These are phyloP conservation scores for Exophiala mesophila DNA, from an alignment of 2,329 filamentous ascomycete species.

Conservation along the genomic window DNA sequence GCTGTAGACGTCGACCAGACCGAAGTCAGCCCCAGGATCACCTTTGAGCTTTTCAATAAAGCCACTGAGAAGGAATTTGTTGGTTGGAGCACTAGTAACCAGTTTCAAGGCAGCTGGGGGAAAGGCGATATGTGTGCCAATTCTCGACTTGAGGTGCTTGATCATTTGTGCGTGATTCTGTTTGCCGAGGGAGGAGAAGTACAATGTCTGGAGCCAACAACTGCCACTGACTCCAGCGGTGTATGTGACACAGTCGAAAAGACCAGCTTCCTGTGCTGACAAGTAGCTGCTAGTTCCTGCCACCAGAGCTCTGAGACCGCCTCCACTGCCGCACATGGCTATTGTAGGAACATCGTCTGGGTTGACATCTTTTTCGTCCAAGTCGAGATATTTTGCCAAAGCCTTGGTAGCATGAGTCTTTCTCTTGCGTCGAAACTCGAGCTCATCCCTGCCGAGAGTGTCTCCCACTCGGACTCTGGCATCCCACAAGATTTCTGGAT, in stretches of 20 bases:
- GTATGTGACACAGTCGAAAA: constrained; percentile 93
- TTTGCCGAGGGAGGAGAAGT: constrained; percentile 71
- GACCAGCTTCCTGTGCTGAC: constrained; percentile 75
- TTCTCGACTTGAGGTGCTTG: constrained; percentile 77
- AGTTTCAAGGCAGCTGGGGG: constrained; percentile 77
- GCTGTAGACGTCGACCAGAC: constrained; percentile 90
- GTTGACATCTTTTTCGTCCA: constrained; percentile 76
- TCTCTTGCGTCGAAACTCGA: constrained; percentile 65
- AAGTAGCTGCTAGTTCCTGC: constrained; percentile 84
- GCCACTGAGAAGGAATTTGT: constrained; percentile 82
- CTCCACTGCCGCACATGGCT: constrained; percentile 90
- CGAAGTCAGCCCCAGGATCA: constrained; percentile 72
- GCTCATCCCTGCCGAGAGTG: constrained; percentile 78
- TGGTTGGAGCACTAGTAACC: constrained; percentile 83
- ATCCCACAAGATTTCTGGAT: constrained; percentile 81
- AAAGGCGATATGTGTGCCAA: constrained; percentile 87
- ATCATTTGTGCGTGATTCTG: constrained; percentile 66
- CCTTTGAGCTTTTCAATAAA: constrained; percentile 88
- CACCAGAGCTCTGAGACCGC: constrained; percentile 82
- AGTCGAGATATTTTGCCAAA: constrained; percentile 73
- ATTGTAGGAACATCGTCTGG: constrained; percentile 90
- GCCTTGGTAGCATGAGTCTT: constrained; percentile 65
- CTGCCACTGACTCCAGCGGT: constrained; percentile 93
- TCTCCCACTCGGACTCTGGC: constrained; percentile 77
- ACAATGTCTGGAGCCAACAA: constrained; percentile 90